Evolutionary conservation across 192 early-diverging fungal genomes (phyloP), one percentile per base, ranked within the genome.

Genomic region (Dissophora globulifera): DNA sequence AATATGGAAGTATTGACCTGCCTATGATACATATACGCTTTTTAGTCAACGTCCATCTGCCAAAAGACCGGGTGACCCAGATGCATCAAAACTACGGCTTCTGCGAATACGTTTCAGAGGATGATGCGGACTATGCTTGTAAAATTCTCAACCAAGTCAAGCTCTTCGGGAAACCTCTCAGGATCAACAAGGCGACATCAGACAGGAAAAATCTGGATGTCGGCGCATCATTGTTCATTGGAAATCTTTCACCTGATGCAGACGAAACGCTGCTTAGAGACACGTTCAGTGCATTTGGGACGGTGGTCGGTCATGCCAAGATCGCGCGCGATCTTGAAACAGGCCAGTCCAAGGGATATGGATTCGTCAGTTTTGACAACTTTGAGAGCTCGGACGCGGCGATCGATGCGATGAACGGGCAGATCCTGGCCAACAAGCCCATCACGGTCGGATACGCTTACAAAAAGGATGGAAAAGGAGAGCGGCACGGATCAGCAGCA

Each of bases 381-480:
- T 99, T 98, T 84, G 95, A 98, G 56, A 88, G 94, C 8, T 88
- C 96, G 0, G 98, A 99, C 85, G 89, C 91, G n/a, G 98, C 98
- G 0, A 92, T 99, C 45, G 95, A 96, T 80, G 94, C 95, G 2
- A 96, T 99, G 98, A 93, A 99, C 74, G 93, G 95, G 9, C 96
- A 98, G 80, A 98, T 92, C 79, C 75, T 99, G 78, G 94, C 93
- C 79, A 95, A 95, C 74, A 96, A 96, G 69, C 89, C 91, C 27
- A 93, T 99, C 58, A 89, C 83, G 29, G 96, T 97, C 9, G 82
- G 83, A 16, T 99, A 95, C 82, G 95, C 96, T 2, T 94, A 96
- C 69, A 99, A 98, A 79, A 99, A 99, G 81, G 98, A 99, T 64
- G 95, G 95, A 26, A 95, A 96, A 79, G 98, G 98, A 26, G 96